Evolutionary conservation across 2,329 filamentous ascomycete species (phyloP).

Genomic region (Ophiostoma fasciatum): DNA sequence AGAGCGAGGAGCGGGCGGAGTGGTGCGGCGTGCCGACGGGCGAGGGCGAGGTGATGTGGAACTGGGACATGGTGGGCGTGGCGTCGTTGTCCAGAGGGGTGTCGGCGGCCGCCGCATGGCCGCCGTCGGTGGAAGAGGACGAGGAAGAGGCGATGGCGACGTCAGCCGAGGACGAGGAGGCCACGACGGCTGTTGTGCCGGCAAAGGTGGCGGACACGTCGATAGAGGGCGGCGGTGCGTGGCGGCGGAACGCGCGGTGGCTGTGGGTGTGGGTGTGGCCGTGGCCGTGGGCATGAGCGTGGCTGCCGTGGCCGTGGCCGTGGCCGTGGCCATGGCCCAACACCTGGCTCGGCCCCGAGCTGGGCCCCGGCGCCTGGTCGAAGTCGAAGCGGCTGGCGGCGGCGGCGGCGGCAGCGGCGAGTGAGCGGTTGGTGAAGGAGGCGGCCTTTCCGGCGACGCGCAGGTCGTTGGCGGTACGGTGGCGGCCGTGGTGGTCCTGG

Average conservation of each 20-base stretch:
- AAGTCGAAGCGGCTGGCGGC: slow-evolving; percentile 31
- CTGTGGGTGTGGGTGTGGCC: too few species aligned
- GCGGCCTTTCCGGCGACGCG: slow-evolving; percentile 33
- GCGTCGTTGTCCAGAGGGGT: slow-evolving; percentile 35
- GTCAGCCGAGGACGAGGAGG: neutral
- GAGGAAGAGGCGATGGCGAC: neutral
- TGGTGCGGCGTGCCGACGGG: slow-evolving; percentile 35
- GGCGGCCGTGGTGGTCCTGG: slow-evolving; percentile 35
- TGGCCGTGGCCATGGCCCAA: too few species aligned
- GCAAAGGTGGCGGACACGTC: slow-evolving; percentile 51
- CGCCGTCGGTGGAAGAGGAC: neutral
- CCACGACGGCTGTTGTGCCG: slow-evolving; percentile 13
- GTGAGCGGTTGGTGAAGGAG: slow-evolving; percentile 35
- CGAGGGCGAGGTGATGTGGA: slow-evolving; percentile 49
- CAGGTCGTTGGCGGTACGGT: slow-evolving; percentile 34
- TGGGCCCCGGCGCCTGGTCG: too few species aligned
- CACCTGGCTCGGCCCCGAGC: too few species aligned
- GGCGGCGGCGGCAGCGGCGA: neutral
- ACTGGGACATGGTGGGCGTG: slow-evolving; percentile 44
- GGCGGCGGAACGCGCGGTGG: slow-evolving; percentile 43
- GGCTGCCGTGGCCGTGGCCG: too few species aligned
- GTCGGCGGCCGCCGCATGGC: slow-evolving; percentile 8
- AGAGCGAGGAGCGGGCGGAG: slow-evolving; percentile 3
- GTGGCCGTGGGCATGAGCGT: too few species aligned
- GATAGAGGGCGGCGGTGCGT: slow-evolving; percentile 72